Conservation (phyloP, 768 basidiomycete species). For the Piloderma croceum region DNA sequence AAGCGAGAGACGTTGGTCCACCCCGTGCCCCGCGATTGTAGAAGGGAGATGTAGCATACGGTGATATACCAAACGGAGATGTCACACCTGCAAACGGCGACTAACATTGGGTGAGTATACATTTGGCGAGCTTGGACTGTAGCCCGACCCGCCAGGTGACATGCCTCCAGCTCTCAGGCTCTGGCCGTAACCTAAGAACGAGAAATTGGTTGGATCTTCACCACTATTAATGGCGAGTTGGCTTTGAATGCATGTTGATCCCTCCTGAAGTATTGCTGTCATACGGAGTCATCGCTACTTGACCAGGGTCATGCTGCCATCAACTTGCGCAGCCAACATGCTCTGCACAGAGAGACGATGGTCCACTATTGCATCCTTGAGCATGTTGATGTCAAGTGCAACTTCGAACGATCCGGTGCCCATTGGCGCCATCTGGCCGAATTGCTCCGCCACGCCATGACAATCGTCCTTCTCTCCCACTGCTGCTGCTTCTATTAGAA, state of each 20-base stretch:
- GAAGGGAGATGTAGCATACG: slow-evolving; percentile 82
- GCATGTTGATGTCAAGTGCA: slow-evolving; percentile 93
- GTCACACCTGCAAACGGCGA: slow-evolving; percentile 81
- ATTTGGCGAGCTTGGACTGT: slow-evolving; percentile 89
- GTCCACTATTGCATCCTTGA: slow-evolving; percentile 97
- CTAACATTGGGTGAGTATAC: slow-evolving; percentile 79
- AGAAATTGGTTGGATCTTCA: slow-evolving; percentile 76
- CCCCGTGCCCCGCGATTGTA: slow-evolving; percentile 60
- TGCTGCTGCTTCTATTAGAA: slow-evolving; percentile 97
- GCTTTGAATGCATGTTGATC: slow-evolving; percentile 81
- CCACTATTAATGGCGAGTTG: slow-evolving; percentile 72
- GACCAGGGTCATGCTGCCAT: slow-evolving; percentile 90
- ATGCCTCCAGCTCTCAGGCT: slow-evolving; percentile 81
- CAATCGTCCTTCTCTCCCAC: slow-evolving; percentile 98
- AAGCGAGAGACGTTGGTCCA: slow-evolving; percentile 71
- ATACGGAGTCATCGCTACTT: slow-evolving; percentile 95
- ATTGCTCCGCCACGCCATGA: slow-evolving; percentile 98
- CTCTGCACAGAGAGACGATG: slow-evolving; percentile 85
- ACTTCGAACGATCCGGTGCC: slow-evolving; percentile 97
- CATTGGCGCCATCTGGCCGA: slow-evolving; percentile 99
- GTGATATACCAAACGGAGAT: slow-evolving; percentile 76
- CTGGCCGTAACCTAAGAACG: slow-evolving; percentile 73
- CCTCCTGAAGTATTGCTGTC: slow-evolving; percentile 86
- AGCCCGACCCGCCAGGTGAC: slow-evolving; percentile 84
- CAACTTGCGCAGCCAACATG: slow-evolving; percentile 70